Percentiles rank a stretch among this genome's conserved stretches.
phyloP scores from a whole-genome alignment of 345 rosid genomes.

The Lepidium aucheri region DNA sequence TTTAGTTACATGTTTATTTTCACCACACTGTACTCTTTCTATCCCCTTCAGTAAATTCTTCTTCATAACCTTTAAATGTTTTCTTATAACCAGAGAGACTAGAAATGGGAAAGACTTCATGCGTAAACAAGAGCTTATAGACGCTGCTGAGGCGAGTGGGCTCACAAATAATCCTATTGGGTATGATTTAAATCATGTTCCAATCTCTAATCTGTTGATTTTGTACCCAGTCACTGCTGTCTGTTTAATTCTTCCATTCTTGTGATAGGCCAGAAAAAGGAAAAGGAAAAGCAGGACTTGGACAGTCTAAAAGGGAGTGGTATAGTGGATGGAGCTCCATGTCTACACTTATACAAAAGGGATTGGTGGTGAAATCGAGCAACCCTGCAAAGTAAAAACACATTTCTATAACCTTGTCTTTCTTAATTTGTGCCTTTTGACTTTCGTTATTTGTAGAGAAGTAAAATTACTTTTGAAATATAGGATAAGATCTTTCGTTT shows the following conservation, averaged over 20 bases:
- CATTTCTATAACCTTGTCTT: not conserved
- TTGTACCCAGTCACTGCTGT: not conserved
- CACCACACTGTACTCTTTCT: not conserved
- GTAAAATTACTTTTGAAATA: not conserved
- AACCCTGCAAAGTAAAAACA: slow-evolving; percentile 78
- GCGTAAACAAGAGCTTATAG: slow-evolving; percentile 83
- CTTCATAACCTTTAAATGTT: not conserved
- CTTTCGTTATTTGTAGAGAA: not conserved
- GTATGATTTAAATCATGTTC: slow-evolving; percentile 36
- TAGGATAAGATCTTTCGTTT: not conserved
- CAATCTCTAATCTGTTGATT: not conserved
- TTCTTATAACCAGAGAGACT: slow-evolving; percentile 41
- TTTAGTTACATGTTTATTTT: slow-evolving; percentile 5
- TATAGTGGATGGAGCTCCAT: slow-evolving; percentile 95
- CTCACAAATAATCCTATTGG: slow-evolving; percentile 65
- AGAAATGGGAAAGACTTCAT: slow-evolving; percentile 59
- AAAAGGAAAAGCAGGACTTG: slow-evolving; percentile 60
- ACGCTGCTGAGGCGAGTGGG: slow-evolving; percentile 92
- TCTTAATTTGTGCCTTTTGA: not conserved
- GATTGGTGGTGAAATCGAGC: slow-evolving; percentile 84
- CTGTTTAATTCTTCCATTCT: slow-evolving; percentile 1
- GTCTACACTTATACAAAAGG: slow-evolving; percentile 67
- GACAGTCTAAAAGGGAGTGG: slow-evolving; percentile 76
- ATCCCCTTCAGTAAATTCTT: slow-evolving; percentile 2
- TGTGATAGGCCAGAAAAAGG: slow-evolving; percentile 74